Percentiles rank a stretch among this genome's conserved stretches.
Evolutionary conservation across 2,329 filamentous ascomycete species (phyloP).

Genomic region (Colletotrichum chlorophyti): DNA sequence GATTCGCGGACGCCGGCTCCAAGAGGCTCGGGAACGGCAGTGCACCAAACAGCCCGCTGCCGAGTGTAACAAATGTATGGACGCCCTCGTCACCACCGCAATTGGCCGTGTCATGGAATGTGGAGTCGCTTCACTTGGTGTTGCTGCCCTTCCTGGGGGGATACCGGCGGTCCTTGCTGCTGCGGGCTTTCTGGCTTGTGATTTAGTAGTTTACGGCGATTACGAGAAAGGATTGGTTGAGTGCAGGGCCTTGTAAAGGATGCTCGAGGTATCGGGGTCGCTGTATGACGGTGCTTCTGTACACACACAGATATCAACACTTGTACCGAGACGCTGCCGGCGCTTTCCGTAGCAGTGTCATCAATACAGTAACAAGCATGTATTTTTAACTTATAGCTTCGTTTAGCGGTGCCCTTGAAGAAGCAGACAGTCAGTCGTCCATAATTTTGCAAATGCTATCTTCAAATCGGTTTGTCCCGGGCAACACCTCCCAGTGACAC

Average conservation of each 20-base stretch:
- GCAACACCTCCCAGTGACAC: too few species aligned
- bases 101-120: constrained; percentile 1
- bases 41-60: constrained; percentile 1
- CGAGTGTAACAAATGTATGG: constrained; percentile 10
- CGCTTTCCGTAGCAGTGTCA: too few species aligned
- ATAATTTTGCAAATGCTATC: too few species aligned
- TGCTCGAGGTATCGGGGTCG: too few species aligned
- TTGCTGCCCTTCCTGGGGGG: not conserved
- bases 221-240: constrained; percentile 1
- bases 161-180: not conserved
- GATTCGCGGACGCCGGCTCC: not conserved
- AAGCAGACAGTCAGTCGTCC: too few species aligned
- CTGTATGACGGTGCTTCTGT: too few species aligned
- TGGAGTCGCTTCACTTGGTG: constrained; percentile 3
- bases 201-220: not conserved
- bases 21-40: not conserved
- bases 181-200: not conserved
- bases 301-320: too few species aligned
- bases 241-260: constrained; percentile 6
- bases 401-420: too few species aligned
- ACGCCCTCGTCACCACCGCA: not conserved
- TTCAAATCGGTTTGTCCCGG: too few species aligned
- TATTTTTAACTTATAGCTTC: too few species aligned
- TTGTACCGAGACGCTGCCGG: too few species aligned
- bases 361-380: too few species aligned